Percentiles rank a stretch among this genome's conserved stretches.
phyloP scores from a whole-genome alignment of 1,139 yeast genomes.

The Sugiyamaella grinbergsii region DNA sequence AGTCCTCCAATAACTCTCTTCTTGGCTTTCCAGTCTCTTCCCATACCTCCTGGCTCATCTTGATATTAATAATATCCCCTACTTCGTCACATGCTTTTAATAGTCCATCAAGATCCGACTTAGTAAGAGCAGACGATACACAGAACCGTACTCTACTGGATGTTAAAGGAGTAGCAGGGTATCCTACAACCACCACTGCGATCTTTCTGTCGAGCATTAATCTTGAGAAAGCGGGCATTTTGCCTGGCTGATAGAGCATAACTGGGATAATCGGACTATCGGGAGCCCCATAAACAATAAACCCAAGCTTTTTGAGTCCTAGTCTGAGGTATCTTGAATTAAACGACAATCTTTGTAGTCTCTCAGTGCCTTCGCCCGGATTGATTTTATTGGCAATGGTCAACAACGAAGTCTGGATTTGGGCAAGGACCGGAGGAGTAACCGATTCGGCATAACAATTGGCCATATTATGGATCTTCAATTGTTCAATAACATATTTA shows the following conservation, averaged over 20 bases:
- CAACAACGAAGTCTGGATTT: slow-evolving; percentile 76
- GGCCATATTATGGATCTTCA: slow-evolving; percentile 73
- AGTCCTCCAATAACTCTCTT: slow-evolving; percentile 78
- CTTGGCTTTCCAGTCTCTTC: slow-evolving; percentile 54
- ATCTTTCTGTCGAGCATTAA: slow-evolving; percentile 74
- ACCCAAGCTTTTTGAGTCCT: slow-evolving; percentile 89
- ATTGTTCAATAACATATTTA: slow-evolving; percentile 65
- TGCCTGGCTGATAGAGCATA: slow-evolving; percentile 83
- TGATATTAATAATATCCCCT: slow-evolving; percentile 76
- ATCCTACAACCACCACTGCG: slow-evolving; percentile 95
- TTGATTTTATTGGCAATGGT: slow-evolving; percentile 78
- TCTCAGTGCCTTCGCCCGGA: slow-evolving; percentile 92
- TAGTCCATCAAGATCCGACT: slow-evolving; percentile 86
- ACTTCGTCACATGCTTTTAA: slow-evolving; percentile 71
- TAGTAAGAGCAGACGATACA: slow-evolving; percentile 87
- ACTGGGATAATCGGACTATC: slow-evolving; percentile 96
- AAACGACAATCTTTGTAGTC: slow-evolving; percentile 91
- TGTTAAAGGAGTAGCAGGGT: slow-evolving; percentile 94
- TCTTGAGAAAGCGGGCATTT: slow-evolving; percentile 91
- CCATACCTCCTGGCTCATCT: slow-evolving; percentile 52
- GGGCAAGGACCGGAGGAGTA: slow-evolving; percentile 89
- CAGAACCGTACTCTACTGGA: slow-evolving; percentile 92
- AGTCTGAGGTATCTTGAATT: slow-evolving; percentile 89
- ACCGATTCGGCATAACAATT: slow-evolving; percentile 80
- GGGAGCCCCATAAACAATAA: slow-evolving; percentile 90